Evolutionary conservation across 768 basidiomycete species (phyloP), one percentile per base, ranked within the genome.

Genomic region (Sistotremastrum suecicum): DNA sequence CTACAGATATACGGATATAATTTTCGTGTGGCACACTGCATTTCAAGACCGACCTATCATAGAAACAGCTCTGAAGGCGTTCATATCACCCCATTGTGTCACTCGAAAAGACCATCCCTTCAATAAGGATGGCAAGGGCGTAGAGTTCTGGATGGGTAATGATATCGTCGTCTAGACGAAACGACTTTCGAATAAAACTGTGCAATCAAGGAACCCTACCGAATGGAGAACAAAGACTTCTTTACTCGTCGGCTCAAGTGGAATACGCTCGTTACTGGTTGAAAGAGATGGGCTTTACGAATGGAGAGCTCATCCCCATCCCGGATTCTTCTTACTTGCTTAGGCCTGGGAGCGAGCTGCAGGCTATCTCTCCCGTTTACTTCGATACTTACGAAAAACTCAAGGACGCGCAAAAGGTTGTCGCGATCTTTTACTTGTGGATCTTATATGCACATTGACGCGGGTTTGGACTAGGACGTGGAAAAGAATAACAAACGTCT

Each of bases 181-280:
- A 28, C 10, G 8, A n/a, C 40, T 45, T 35, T 7, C 42, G 20
- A 43, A 7, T 47, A 33, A 33, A 7, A 28, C 42, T 44, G 28
- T 42, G 33, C 38, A 33, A 12, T 7, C 38, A 47, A 82, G 82
- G 78, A 6, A 85, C 78, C 0, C 70, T 86, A 45, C 64, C 67
- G 30, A 79, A 71, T 42, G 84, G 83, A 50, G 81, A 88, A 60
- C 70, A 76, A 5, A 76, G 87, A n/a, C 69, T 90, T 30, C 64
- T 89, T 42, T 86, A 85, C 57, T 83, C 88, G 29, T 84, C 81
- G 10, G 77, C 76, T 5, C 87, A 91, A 62, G 72, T 89, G 51
- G 86, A 91, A 58, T 91, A 88, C 60, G 60, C 83, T 12, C 70
- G 84, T 43, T 88, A 89, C 60, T 91, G 82, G 80, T 69, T 90